Percentiles rank a stretch among this genome's conserved stretches.
Evolutionary conservation across 1,139 yeast species (phyloP).

Genomic region (Meyerozyma athensensis): DNA sequence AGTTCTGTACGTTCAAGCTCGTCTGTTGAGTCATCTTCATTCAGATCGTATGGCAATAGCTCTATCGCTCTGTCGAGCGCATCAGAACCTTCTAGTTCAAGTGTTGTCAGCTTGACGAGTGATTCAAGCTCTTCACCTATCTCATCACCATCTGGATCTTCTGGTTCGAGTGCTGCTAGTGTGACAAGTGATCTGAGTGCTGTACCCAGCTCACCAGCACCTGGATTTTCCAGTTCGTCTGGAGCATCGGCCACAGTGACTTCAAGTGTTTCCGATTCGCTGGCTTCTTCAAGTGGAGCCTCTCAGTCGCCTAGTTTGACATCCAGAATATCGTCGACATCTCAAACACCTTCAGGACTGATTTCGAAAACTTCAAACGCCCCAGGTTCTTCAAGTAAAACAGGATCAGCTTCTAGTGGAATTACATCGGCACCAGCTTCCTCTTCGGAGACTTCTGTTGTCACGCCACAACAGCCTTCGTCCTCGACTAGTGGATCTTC

Average conservation of each 20-base stretch:
- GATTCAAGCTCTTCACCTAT: background rate
- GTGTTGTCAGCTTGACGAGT: background rate
- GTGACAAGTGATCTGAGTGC: background rate
- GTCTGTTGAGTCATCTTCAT: background rate
- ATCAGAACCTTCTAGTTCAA: background rate
- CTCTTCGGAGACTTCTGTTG: background rate
- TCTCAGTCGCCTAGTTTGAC: no score
- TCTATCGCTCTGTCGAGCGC: background rate
- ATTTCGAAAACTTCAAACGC: background rate
- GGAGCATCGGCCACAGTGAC: background rate
- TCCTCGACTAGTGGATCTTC: constrained; percentile 2
- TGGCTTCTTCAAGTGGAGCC: background rate
- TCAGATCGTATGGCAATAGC: background rate
- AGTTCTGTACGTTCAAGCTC: background rate
- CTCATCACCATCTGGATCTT: background rate
- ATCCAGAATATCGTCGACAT: no score
- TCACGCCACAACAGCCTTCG: background rate
- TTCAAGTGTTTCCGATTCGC: background rate
- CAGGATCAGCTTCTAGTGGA: background rate
- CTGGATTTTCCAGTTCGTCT: background rate
- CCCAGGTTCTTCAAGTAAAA: background rate
- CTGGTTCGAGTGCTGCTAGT: background rate
- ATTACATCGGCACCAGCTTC: background rate
- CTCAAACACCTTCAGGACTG: constrained; percentile 1
- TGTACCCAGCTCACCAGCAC: background rate